phyloP scores from a whole-genome alignment of 164 flowering plant species.

The Sedum album region DNA sequence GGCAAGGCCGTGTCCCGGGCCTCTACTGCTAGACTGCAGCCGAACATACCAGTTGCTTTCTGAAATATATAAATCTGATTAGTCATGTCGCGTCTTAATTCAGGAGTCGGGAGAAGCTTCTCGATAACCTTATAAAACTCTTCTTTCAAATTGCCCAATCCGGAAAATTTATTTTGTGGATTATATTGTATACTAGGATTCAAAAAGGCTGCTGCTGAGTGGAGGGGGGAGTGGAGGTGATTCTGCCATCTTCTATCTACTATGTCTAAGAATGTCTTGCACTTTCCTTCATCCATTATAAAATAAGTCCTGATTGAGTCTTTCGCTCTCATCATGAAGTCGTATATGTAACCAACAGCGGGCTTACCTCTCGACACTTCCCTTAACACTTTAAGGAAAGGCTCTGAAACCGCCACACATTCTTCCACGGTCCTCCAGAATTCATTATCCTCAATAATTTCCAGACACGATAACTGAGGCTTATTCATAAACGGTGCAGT shows the following conservation, averaged over 20 bases:
- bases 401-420: slow-evolving; percentile 83
- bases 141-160: slow-evolving; percentile 43
- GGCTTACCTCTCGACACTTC: slow-evolving; percentile 86
- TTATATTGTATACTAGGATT: slow-evolving; percentile 89
- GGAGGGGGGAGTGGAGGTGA: slow-evolving; percentile 82
- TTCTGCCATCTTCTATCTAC: slow-evolving; percentile 77
- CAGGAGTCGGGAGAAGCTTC: slow-evolving; percentile 73
- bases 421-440: slow-evolving; percentile 89
- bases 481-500: slow-evolving; percentile 43
- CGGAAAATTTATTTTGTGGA: slow-evolving; percentile 63
- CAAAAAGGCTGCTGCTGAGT: slow-evolving; percentile 89
- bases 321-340: slow-evolving; percentile 76
- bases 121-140: slow-evolving; percentile 67
- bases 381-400: slow-evolving; percentile 66
- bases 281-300: slow-evolving; percentile 87
- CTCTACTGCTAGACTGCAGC: slow-evolving; percentile 75
- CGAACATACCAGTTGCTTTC: slow-evolving; percentile 74
- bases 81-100: slow-evolving; percentile 68
- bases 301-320: slow-evolving; percentile 88
- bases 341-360: slow-evolving; percentile 71
- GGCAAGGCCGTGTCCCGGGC: slow-evolving; percentile 71
- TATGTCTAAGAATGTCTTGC: slow-evolving; percentile 76
- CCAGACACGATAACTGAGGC: slow-evolving; percentile 48
- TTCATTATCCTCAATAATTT: slow-evolving; percentile 62
- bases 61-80: slow-evolving; percentile 58